A percentile compares a stretch with the other conserved stretches of the same genome.
These are phyloP conservation scores for Anastatica hierochuntica DNA, from an alignment of 345 rosid species.

Conservation along the genomic window DNA sequence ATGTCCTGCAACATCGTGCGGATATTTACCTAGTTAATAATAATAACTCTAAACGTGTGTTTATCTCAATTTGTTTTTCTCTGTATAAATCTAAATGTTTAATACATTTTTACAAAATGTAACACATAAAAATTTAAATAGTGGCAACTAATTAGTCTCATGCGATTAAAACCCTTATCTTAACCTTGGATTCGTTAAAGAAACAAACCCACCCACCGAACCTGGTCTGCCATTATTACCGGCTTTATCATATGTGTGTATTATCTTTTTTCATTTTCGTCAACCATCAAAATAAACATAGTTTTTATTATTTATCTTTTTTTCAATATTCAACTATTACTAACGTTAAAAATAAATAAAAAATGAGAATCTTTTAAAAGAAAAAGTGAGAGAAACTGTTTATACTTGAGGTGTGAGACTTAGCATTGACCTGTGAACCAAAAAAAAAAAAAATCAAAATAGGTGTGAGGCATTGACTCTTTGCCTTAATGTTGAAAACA, in stretches of 20 bases:
- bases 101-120: too few relatives aligned
- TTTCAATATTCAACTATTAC: neutral
- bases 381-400: slow-evolving; percentile 13
- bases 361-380: neutral
- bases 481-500: slow-evolving; percentile 30
- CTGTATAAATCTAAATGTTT: too few relatives aligned
- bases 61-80: too few relatives aligned
- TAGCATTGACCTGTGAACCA: slow-evolving; percentile 25
- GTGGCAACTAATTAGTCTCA: neutral
- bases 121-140: neutral
- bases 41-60: too few relatives aligned
- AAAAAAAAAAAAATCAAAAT: slow-evolving; percentile 16
- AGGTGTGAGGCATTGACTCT: slow-evolving; percentile 28
- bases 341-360: neutral
- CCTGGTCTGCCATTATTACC: slow-evolving; percentile 27
- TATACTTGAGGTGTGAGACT: slow-evolving; percentile 22
- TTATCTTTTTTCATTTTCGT: neutral
- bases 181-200: slow-evolving; percentile 30
- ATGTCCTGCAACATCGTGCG: too few relatives aligned
- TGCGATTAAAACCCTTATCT: neutral
- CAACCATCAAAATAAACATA: slow-evolving; percentile 5
- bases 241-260: slow-evolving; percentile 8
- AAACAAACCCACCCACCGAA: slow-evolving; percentile 22
- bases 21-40: too few relatives aligned
- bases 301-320: neutral